Evolutionary conservation across 1,139 yeast genomes (phyloP).

Genomic region (Nematodospora anomalae): DNA sequence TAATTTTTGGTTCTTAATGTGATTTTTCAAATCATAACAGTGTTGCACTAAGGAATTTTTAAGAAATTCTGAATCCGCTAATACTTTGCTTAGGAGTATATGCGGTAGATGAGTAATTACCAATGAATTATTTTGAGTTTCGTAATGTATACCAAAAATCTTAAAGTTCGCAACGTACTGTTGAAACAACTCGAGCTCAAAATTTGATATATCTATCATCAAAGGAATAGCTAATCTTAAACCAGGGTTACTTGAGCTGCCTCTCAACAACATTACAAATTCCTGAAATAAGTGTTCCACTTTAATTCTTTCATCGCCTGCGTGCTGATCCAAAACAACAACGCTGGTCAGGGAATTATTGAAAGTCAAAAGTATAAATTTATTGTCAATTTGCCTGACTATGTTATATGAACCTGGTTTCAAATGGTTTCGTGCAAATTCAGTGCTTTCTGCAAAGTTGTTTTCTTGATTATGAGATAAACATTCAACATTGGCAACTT

Average conservation of each 20-base stretch:
- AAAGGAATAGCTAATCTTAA: slow-evolving; percentile 15
- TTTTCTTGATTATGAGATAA: slow-evolving; percentile 6
- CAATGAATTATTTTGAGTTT: slow-evolving; percentile 10
- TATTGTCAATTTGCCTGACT: slow-evolving; percentile 55
- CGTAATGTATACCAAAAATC: slow-evolving; percentile 36
- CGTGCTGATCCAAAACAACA: slow-evolving; percentile 72
- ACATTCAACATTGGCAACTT: background rate
- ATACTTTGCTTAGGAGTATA: slow-evolving; percentile 30
- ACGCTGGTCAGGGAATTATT: slow-evolving; percentile 2
- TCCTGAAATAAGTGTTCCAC: slow-evolving; percentile 49
- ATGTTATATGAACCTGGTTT: slow-evolving; percentile 17
- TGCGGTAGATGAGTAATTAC: slow-evolving; percentile 41
- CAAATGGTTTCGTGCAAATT: slow-evolving; percentile 13
- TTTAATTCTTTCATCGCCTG: slow-evolving; percentile 68
- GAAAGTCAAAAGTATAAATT: slow-evolving; percentile 54
- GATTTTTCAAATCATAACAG: slow-evolving; percentile 36
- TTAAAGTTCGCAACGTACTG: slow-evolving; percentile 30
- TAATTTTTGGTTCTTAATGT: slow-evolving; percentile 20
- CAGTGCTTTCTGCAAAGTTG: slow-evolving; percentile 1
- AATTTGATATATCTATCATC: slow-evolving; percentile 19
- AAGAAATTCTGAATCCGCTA: slow-evolving; percentile 25
- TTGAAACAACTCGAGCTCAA: slow-evolving; percentile 31
- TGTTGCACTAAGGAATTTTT: slow-evolving; percentile 41
- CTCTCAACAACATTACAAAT: slow-evolving; percentile 19
- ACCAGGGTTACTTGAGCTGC: slow-evolving; percentile 1